Conservation (phyloP, 768 basidiomycete species). For the Suillus plorans region DNA sequence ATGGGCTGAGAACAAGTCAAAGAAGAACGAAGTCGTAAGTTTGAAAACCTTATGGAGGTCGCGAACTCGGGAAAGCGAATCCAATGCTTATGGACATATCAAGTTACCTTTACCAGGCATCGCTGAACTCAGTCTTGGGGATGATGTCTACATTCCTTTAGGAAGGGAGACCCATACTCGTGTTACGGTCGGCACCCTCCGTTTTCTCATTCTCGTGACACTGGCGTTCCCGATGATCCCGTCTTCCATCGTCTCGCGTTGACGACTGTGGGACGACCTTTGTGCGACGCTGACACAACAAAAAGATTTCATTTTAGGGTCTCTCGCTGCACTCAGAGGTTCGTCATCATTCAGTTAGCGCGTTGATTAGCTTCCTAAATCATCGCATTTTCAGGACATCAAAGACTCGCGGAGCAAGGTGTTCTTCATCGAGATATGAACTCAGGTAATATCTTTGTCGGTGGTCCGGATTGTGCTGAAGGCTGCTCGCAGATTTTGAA, state of each 20-base stretch:
- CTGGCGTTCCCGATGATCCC: background rate
- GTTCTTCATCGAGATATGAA: slow-evolving; percentile 8
- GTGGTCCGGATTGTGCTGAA: background rate
- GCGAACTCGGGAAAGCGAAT: too few relatives aligned
- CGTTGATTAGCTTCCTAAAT: background rate
- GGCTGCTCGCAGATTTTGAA: background rate
- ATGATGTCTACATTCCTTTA: background rate
- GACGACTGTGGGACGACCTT: slow-evolving; percentile 16
- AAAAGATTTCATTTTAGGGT: background rate
- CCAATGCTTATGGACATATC: background rate
- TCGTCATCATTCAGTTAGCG: background rate
- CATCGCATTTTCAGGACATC: background rate
- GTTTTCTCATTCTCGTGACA: background rate
- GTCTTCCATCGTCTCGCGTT: slow-evolving; percentile 19
- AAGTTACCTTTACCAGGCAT: background rate
- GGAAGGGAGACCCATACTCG: background rate
- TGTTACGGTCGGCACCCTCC: background rate
- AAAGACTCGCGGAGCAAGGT: background rate
- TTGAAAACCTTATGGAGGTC: too few relatives aligned
- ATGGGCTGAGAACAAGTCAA: too few relatives aligned
- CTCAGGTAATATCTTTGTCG: slow-evolving; percentile 1
- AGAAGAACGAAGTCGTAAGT: too few relatives aligned
- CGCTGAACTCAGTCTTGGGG: background rate
- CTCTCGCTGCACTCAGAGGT: background rate
- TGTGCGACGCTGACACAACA: slow-evolving; percentile 13